phyloP scores from a whole-genome alignment of 768 basidiomycete species.

The Lactarius trivialis region DNA sequence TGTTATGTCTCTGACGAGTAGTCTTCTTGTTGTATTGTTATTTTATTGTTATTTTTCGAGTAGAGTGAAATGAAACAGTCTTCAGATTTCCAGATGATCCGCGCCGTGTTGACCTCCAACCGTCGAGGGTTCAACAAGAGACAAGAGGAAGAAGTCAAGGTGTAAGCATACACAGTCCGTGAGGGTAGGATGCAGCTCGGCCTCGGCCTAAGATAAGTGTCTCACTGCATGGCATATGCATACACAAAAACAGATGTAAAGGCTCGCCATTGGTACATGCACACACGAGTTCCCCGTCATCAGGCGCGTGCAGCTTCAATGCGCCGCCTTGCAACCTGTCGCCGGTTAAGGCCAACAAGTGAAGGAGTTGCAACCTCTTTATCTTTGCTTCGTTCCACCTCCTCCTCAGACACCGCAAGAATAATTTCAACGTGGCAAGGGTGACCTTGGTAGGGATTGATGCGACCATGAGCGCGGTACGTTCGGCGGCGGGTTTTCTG shows the following conservation, averaged over 20 bases:
- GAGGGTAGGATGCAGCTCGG: not conserved
- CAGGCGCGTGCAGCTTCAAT: slow-evolving; percentile 70
- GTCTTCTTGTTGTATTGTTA: not conserved
- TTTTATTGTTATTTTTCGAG: not conserved
- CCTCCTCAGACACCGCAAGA: slow-evolving; percentile 66
- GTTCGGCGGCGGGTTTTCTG: slow-evolving; percentile 99
- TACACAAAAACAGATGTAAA: slow-evolving; percentile 24
- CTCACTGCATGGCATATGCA: slow-evolving; percentile 20
- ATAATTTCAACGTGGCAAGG: slow-evolving; percentile 96
- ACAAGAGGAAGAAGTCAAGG: not conserved
- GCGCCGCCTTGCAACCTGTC: slow-evolving; percentile 81
- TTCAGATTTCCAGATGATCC: not conserved
- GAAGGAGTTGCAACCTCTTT: slow-evolving; percentile 48
- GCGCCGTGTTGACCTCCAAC: not conserved
- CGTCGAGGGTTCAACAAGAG: not conserved
- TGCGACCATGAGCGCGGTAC: slow-evolving; percentile 95
- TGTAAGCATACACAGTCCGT: not conserved
- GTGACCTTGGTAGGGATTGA: slow-evolving; percentile 98
- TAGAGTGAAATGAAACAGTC: not conserved
- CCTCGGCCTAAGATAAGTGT: not conserved
- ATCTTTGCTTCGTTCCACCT: slow-evolving; percentile 92
- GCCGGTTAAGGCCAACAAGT: slow-evolving; percentile 68
- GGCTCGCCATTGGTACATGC: slow-evolving; percentile 22
- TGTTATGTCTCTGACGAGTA: not conserved
- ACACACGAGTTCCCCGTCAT: slow-evolving; percentile 31